Evolutionary conservation across 2,329 filamentous ascomycete species (phyloP).

Genomic region (Hypoxylon sp.): DNA sequence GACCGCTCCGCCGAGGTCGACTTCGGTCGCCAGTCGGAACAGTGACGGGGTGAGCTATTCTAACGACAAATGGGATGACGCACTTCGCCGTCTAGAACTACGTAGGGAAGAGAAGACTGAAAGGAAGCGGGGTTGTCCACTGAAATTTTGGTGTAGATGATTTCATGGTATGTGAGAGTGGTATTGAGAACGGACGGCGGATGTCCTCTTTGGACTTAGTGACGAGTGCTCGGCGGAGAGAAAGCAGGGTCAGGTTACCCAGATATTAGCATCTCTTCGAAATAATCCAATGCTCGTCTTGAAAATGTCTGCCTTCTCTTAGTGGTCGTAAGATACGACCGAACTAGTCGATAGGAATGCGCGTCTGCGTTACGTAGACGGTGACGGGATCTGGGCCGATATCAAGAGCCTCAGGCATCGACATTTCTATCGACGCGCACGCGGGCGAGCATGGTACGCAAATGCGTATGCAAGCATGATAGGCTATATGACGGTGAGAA

Average conservation of each 20-base stretch:
- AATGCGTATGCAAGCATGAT: too few relatives aligned
- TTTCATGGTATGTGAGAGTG: too few relatives aligned
- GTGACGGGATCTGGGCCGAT: conserved; percentile 17
- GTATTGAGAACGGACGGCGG: too few relatives aligned
- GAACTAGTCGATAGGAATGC: background rate
- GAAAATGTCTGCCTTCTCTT: conserved; percentile 24
- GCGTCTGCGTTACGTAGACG: conserved; percentile 26
- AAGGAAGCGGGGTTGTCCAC: too few relatives aligned
- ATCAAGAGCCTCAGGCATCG: conserved; percentile 38
- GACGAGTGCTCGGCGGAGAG: background rate
- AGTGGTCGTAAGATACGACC: background rate
- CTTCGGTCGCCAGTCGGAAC: background rate
- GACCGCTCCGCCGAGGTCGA: background rate
- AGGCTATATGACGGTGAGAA: too few relatives aligned
- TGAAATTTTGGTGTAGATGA: background rate
- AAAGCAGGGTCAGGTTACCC: background rate
- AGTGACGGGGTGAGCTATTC: background rate
- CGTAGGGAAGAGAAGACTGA: too few relatives aligned
- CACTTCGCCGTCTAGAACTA: too few relatives aligned
- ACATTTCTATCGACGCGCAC: conserved; percentile 32
- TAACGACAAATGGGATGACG: too few relatives aligned
- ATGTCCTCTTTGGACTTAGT: too few relatives aligned
- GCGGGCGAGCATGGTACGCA: too few relatives aligned
- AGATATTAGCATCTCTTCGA: background rate
- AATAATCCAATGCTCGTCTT: conserved; percentile 5